Conservation (phyloP, 805 yeast species). For the Candida insectorum region DNA sequence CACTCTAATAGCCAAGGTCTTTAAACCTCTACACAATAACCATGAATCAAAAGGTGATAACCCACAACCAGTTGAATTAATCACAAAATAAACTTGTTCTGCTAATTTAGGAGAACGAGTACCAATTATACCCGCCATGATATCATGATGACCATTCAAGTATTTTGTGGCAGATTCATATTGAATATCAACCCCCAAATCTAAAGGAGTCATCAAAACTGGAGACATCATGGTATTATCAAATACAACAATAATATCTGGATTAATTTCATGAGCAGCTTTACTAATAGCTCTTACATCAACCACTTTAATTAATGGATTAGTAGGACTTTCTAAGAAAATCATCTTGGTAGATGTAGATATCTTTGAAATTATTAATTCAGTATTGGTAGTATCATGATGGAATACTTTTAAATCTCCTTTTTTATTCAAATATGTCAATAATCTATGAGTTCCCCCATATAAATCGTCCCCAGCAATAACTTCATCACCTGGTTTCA, state of each 20-base stretch:
- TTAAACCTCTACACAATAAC: slow-evolving; percentile 83
- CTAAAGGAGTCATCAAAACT: slow-evolving; percentile 76
- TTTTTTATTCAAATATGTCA: slow-evolving; percentile 64
- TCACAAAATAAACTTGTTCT: slow-evolving; percentile 65
- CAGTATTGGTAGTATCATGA: slow-evolving; percentile 76
- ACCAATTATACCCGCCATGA: slow-evolving; percentile 93
- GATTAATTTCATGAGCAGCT: slow-evolving; percentile 63
- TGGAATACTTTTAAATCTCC: slow-evolving; percentile 68
- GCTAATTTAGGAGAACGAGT: slow-evolving; percentile 62
- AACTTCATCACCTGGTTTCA: slow-evolving; percentile 83
- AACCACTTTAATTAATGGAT: slow-evolving; percentile 85
- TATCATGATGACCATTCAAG: slow-evolving; percentile 91
- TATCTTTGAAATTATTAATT: slow-evolving; percentile 55
- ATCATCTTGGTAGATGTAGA: slow-evolving; percentile 65
- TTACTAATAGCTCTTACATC: slow-evolving; percentile 68
- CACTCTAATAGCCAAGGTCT: slow-evolving; percentile 80
- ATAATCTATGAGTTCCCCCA: slow-evolving; percentile 88
- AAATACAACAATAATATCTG: slow-evolving; percentile 72
- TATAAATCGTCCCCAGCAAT: slow-evolving; percentile 93
- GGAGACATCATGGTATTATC: slow-evolving; percentile 99
- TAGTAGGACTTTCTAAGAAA: slow-evolving; percentile 88
- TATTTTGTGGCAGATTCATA: slow-evolving; percentile 94
- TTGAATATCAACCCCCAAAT: slow-evolving; percentile 84
- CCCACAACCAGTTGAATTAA: slow-evolving; percentile 90
- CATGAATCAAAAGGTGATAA: slow-evolving; percentile 90